phyloP scores from a whole-genome alignment of 1,284 basidiomycete species.

The Ceratobasidium sp. region DNA sequence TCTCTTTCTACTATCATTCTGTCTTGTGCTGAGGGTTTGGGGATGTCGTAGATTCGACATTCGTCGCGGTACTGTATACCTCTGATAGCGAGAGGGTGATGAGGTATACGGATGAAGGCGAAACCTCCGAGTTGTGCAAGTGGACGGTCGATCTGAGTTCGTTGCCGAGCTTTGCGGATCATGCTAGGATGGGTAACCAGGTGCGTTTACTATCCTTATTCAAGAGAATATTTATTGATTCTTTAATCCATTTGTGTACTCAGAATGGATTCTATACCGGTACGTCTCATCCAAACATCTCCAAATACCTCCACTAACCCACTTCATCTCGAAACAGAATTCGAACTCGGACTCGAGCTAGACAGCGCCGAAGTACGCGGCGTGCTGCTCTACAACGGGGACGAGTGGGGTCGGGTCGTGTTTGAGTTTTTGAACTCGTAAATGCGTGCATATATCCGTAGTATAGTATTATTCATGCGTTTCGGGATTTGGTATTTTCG shows the following conservation, averaged over 20 bases:
- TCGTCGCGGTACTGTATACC: constrained; percentile 83
- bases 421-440: constrained; percentile 57
- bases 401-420: constrained; percentile 79
- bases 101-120: constrained; percentile 86
- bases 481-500: background rate
- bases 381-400: constrained; percentile 76
- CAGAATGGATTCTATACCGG: constrained; percentile 80
- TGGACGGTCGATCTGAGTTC: constrained; percentile 86
- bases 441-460: background rate
- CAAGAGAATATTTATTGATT: no score
- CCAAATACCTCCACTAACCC: background rate
- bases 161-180: constrained; percentile 80
- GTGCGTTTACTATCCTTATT: no score
- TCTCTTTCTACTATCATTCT: no score
- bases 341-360: constrained; percentile 81
- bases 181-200: constrained; percentile 58
- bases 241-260: background rate
- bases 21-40: no score
- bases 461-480: background rate
- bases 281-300: constrained; percentile 54
- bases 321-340: constrained; percentile 64
- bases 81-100: constrained; percentile 79
- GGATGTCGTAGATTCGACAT: constrained; percentile 81
- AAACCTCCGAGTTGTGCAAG: constrained; percentile 80
- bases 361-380: constrained; percentile 81